A percentile compares a stretch with the other conserved stretches of the same genome.
phyloP scores from a whole-genome alignment of 2,329 filamentous ascomycete species.

The Colletotrichum tamarilloi region DNA sequence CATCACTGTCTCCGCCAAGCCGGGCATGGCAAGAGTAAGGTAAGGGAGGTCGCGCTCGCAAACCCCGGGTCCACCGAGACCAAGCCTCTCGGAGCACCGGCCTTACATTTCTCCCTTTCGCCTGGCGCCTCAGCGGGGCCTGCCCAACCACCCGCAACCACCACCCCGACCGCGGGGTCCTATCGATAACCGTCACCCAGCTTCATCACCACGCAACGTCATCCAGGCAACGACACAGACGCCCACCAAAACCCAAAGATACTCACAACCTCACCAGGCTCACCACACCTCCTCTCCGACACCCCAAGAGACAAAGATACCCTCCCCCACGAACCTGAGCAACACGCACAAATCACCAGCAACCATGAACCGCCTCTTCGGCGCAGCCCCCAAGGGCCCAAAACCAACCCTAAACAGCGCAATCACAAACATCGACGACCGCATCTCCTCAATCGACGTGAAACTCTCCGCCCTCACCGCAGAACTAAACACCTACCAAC shows the following conservation, averaged over 20 bases:
- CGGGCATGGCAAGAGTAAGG: not conserved
- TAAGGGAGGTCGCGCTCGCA: not conserved
- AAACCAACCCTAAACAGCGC: constrained; percentile 90
- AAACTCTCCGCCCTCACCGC: constrained; percentile 93
- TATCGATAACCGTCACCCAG: constrained; percentile 25
- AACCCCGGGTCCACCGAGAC: not conserved
- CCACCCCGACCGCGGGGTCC: constrained; percentile 12
- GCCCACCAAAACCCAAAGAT: not conserved
- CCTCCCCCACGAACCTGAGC: not conserved
- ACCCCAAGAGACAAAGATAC: not conserved
- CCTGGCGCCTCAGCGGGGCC: too few relatives aligned
- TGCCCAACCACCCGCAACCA: not conserved
- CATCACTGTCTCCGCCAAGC: not conserved
- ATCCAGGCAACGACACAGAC: not conserved
- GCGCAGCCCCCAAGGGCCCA: constrained; percentile 84
- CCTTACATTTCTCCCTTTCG: not conserved
- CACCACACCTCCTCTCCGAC: constrained; percentile 18
- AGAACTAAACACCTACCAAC: constrained; percentile 88
- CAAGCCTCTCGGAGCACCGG: not conserved
- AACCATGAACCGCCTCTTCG: constrained; percentile 95
- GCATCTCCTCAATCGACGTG: constrained; percentile 89
- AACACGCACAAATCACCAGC: not conserved
- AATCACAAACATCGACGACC: constrained; percentile 85
- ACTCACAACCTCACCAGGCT: not conserved
- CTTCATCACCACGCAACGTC: not conserved